phyloP scores from a whole-genome alignment of 148 eudicot genomes.

The Camellia japonica region DNA sequence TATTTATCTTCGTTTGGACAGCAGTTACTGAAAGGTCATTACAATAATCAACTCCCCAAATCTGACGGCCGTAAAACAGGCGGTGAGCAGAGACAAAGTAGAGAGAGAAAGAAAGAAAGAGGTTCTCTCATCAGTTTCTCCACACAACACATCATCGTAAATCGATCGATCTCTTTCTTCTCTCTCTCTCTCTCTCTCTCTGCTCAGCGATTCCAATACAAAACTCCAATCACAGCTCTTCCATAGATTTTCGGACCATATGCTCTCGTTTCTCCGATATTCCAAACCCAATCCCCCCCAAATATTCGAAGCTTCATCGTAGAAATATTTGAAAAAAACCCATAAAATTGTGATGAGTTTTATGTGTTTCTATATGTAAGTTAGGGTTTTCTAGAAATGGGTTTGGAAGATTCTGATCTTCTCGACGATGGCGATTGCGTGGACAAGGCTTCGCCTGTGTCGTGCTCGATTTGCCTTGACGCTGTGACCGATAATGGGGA shows the following conservation, averaged over 20 bases:
- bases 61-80: conserved; percentile 25
- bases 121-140: conserved; percentile 1
- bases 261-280: background rate
- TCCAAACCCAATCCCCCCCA: background rate
- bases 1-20: conserved; percentile 12
- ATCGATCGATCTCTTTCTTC: conserved; percentile 2
- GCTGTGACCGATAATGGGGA: conserved; percentile 59
- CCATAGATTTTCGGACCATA: background rate
- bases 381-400: conserved; percentile 49
- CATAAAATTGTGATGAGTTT: background rate
- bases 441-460: conserved; percentile 34
- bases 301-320: background rate
- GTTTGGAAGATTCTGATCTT: conserved; percentile 52
- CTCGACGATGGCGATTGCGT: conserved; percentile 41
- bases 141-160: background rate
- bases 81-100: conserved; percentile 13
- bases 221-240: background rate
- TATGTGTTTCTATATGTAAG: background rate
- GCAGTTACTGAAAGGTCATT: background rate
- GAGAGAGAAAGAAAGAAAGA: background rate
- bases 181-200: conserved; percentile 6
- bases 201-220: background rate
- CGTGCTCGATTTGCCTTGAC: conserved; percentile 91
- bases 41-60: conserved; percentile 4
- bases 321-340: background rate